Percentiles rank a stretch among this genome's conserved stretches.
These are phyloP conservation scores for Trichaptum fuscoviolaceum DNA, from an alignment of 768 basidiomycete species.

Conservation along the genomic window DNA sequence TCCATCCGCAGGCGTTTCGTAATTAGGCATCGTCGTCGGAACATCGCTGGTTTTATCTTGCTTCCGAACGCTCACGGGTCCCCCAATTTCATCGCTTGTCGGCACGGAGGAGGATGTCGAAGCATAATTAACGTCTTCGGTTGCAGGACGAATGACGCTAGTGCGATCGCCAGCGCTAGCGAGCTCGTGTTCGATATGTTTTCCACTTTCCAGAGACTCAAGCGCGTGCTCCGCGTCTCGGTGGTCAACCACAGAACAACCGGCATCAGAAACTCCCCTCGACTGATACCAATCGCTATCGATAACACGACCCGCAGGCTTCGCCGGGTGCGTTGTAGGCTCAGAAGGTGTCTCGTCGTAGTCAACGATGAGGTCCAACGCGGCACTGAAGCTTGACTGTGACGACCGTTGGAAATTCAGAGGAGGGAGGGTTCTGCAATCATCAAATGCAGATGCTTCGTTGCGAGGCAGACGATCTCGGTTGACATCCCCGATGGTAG, in stretches of 20 bases:
- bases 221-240: not conserved
- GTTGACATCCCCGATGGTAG: not conserved
- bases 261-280: not conserved
- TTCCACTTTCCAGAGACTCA: not conserved
- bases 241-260: not conserved
- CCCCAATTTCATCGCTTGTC: not conserved
- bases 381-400: slow-evolving; percentile 1
- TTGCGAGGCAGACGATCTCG: slow-evolving; percentile 1
- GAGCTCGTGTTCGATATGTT: not conserved
- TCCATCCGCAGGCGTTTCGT: not conserved
- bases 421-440: not conserved
- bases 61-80: not conserved
- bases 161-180: not conserved
- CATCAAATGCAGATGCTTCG: slow-evolving; percentile 1
- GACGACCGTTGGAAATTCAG: not conserved
- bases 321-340: not conserved
- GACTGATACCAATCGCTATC: not conserved
- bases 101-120: not conserved
- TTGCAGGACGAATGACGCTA: not conserved
- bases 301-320: not conserved
- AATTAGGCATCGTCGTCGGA: not conserved
- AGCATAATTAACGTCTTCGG: not conserved
- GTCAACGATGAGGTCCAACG: not conserved
- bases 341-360: not conserved
- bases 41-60: not conserved